Conservation (phyloP, 2,329 filamentous ascomycete genomes). For the Knufia petricola region DNA sequence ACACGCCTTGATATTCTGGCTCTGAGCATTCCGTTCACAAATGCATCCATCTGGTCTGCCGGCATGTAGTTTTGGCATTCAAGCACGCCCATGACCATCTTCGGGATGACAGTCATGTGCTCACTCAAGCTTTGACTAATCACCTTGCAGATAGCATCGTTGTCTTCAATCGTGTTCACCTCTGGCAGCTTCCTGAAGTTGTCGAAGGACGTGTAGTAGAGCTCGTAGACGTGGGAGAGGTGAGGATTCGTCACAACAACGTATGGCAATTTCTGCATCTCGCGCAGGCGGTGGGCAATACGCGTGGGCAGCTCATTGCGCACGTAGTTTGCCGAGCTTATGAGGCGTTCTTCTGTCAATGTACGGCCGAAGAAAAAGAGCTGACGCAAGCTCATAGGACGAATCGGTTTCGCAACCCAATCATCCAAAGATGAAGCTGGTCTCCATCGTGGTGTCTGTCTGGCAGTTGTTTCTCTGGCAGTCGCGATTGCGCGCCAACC, state of each 20-base stretch:
- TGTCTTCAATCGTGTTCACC: constrained; percentile 77
- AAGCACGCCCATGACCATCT: constrained; percentile 85
- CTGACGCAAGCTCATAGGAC: constrained; percentile 92
- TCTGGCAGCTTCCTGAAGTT: constrained; percentile 74
- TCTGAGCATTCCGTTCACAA: constrained; percentile 89
- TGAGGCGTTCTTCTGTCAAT: constrained; percentile 75
- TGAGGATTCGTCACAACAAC: constrained; percentile 93
- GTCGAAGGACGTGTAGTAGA: constrained; percentile 97
- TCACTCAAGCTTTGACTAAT: constrained; percentile 72
- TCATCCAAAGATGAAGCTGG: constrained; percentile 52
- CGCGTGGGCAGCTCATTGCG: constrained; percentile 87
- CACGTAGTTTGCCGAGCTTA: constrained; percentile 96
- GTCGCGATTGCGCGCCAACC: neutral
- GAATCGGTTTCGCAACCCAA: constrained; percentile 85
- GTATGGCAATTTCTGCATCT: constrained; percentile 94
- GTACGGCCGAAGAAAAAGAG: constrained; percentile 95
- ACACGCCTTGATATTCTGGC: constrained; percentile 90
- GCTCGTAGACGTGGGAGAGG: constrained; percentile 87
- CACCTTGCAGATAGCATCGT: constrained; percentile 73
- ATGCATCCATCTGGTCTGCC: constrained; percentile 71
- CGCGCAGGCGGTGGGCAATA: constrained; percentile 84
- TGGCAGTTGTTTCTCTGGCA: constrained; percentile 14
- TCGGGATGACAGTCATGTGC: constrained; percentile 87
- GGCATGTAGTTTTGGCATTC: constrained; percentile 79
- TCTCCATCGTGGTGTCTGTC: constrained; percentile 45